Evolutionary conservation across 768 basidiomycete species (phyloP).

Genomic region (Hortiboletus flavorubellus): DNA sequence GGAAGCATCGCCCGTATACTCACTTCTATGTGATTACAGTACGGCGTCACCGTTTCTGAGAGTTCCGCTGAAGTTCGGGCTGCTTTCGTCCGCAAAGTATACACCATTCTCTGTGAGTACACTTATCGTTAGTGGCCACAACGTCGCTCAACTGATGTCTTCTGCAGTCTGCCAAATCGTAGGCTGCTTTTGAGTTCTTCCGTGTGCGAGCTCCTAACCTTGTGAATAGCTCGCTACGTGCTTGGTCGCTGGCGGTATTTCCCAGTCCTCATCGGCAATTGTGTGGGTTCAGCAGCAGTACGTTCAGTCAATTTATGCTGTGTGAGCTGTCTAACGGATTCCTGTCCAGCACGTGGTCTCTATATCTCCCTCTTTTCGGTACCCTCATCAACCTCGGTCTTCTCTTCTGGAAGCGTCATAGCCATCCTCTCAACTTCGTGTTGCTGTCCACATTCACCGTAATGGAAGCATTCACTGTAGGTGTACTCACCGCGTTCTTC

Average conservation of each 20-base stretch:
- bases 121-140: neutral
- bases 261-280: conserved; percentile 55
- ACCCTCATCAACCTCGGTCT: conserved; percentile 76
- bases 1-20: neutral
- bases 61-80: conserved; percentile 74
- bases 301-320: conserved; percentile 25
- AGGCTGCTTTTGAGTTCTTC: conserved; percentile 19
- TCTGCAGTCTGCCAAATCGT: conserved; percentile 69
- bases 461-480: conserved; percentile 88
- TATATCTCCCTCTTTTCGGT: conserved; percentile 76
- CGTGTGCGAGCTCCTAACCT: neutral
- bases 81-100: conserved; percentile 90
- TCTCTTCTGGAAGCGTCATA: conserved; percentile 91
- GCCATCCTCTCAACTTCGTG: conserved; percentile 82
- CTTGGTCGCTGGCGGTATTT: conserved; percentile 70
- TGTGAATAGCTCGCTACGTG: conserved; percentile 61
- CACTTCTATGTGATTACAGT: conserved; percentile 40
- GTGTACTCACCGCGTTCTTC: conserved; percentile 77
- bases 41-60: conserved; percentile 77
- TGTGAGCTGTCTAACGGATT: neutral
- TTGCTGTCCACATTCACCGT: conserved; percentile 85
- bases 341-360: conserved; percentile 62
- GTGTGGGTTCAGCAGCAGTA: conserved; percentile 73
- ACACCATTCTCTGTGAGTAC: conserved; percentile 79
- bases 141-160: conserved; percentile 1